Base-by-base conservation (phyloP, 352 stramenopile species). In the Globisporangium sylvaticum region DNA sequence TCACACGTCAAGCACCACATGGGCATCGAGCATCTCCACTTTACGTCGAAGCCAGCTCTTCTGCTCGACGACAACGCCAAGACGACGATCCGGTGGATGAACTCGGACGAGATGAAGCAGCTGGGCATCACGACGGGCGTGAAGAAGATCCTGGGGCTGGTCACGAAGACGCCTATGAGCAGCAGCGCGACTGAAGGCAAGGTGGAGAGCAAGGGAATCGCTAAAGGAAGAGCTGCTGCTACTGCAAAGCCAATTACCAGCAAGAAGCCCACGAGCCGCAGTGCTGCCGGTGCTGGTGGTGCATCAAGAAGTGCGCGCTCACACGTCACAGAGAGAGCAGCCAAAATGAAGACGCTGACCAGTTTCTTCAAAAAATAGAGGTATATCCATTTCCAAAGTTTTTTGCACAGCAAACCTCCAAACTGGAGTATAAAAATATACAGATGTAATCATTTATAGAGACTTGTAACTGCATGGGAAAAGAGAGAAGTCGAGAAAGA, bases 1-100 rank as follows among this genome's bases (percentile, higher is more conserved):
- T 97, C 90, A 8, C 90, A 97, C 52, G 79, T 96, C 14, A 94
- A 93, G 76, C 90, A 97, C 44, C 79, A 95, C 74, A 97, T 97
- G 90, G 84, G 89, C 60, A 76, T 97, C 31, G 87, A 96, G 68
- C 85, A 94, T 61, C 10, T 96, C 24, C 84, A 93, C 65, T 89
- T 93, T 53, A 58, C 68, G 7, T 59, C 57, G 10, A 55, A 70
- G 27, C 80, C 76, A 5, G 42, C 65, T 8, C n/a, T 76, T 14
- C 44, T 71, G 44, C 29, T 50, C 20, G 8, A 57, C n/a, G 55
- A 20, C 32, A n/a, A 31, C n/a, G 65, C 66, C 24, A 68, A 67
- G 25, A 57, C 68, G 52, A 59, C 65, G 9, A 22, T 89, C 50
- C 78, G 75, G 4, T 97, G 90, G 90, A 91, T 96, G 82, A 92